A percentile compares a stretch with the other conserved stretches of the same genome.
Evolutionary conservation across 1,284 basidiomycete genomes (phyloP).

Genomic region (Apiotrichum montevideense): DNA sequence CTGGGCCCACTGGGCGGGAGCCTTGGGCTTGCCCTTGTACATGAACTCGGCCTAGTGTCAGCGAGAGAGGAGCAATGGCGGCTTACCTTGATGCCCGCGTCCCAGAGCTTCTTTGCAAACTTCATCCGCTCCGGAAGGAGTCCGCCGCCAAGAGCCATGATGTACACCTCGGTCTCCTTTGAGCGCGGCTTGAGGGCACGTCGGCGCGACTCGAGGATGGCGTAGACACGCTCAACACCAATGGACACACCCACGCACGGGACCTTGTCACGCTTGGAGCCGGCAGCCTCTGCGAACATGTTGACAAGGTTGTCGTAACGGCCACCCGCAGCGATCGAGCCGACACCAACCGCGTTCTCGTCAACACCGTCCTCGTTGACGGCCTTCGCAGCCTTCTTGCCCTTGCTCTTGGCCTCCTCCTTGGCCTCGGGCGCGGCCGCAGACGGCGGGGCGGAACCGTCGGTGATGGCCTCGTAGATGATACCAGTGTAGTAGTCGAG

Average conservation of each 20-base stretch:
- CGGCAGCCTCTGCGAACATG: slow-evolving; percentile 77
- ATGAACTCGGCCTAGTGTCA: slow-evolving; percentile 74
- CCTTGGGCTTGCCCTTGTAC: slow-evolving; percentile 87
- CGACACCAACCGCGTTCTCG: slow-evolving; percentile 88
- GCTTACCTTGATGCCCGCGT: slow-evolving; percentile 80
- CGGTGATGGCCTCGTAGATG: slow-evolving; percentile 94
- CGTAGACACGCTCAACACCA: slow-evolving; percentile 93
- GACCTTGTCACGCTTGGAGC: slow-evolving; percentile 54
- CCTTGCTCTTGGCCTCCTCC: slow-evolving; percentile 31
- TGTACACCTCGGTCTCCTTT: slow-evolving; percentile 91
- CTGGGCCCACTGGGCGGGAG: slow-evolving; percentile 75
- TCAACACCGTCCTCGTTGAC: slow-evolving; percentile 76
- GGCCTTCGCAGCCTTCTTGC: slow-evolving; percentile 47
- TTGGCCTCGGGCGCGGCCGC: slow-evolving; percentile 54
- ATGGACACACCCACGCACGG: slow-evolving; percentile 93
- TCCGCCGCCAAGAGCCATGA: slow-evolving; percentile 80
- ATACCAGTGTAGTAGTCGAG: slow-evolving; percentile 98
- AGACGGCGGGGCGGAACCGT: slow-evolving; percentile 83
- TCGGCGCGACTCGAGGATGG: slow-evolving; percentile 82
- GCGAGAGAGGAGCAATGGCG: neutral
- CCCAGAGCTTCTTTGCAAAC: slow-evolving; percentile 75
- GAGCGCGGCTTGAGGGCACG: slow-evolving; percentile 58
- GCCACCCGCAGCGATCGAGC: slow-evolving; percentile 95
- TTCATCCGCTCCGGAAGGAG: slow-evolving; percentile 77
- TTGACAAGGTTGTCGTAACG: slow-evolving; percentile 96